A percentile compares a stretch with the other conserved stretches of the same genome.
phyloP scores from a whole-genome alignment of 2,329 filamentous ascomycete species.

The Domatiomyces catenatus region DNA sequence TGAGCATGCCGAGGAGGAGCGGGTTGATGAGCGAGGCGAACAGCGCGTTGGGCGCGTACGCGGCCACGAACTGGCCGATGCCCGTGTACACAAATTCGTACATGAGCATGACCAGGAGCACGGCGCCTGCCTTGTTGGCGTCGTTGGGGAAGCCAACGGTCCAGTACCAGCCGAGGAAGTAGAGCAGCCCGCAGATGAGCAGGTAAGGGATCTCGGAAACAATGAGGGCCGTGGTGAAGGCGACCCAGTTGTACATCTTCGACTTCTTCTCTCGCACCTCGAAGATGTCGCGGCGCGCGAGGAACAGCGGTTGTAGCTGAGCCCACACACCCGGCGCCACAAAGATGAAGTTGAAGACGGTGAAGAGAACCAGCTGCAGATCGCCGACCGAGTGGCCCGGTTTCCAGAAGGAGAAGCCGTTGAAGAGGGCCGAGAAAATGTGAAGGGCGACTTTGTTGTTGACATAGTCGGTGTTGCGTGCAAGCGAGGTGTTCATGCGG shows the following conservation, averaged over 20 bases:
- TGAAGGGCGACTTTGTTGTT: conserved; percentile 48
- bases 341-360: conserved; percentile 58
- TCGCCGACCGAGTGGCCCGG: conserved; percentile 43
- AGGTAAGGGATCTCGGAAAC: conserved; percentile 57
- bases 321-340: conserved; percentile 62
- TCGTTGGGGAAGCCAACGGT: conserved; percentile 38
- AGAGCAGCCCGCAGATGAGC: conserved; percentile 48
- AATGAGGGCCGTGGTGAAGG: conserved; percentile 51
- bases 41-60: conserved; percentile 50
- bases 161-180: conserved; percentile 51
- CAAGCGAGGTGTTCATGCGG: conserved; percentile 50
- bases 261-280: conserved; percentile 57
- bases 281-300: conserved; percentile 52
- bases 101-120: conserved; percentile 55
- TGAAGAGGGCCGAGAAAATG: conserved; percentile 34
- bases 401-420: conserved; percentile 48
- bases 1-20: conserved; percentile 51
- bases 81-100: conserved; percentile 57
- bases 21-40: conserved; percentile 56
- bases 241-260: conserved; percentile 65
- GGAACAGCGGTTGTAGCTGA: conserved; percentile 58
- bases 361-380: conserved; percentile 58
- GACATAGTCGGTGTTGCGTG: conserved; percentile 51
- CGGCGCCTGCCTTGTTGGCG: conserved; percentile 31
- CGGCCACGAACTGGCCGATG: conserved; percentile 67